phyloP scores from a whole-genome alignment of 768 basidiomycete species.

The Hygrophoropsis aurantiaca region DNA sequence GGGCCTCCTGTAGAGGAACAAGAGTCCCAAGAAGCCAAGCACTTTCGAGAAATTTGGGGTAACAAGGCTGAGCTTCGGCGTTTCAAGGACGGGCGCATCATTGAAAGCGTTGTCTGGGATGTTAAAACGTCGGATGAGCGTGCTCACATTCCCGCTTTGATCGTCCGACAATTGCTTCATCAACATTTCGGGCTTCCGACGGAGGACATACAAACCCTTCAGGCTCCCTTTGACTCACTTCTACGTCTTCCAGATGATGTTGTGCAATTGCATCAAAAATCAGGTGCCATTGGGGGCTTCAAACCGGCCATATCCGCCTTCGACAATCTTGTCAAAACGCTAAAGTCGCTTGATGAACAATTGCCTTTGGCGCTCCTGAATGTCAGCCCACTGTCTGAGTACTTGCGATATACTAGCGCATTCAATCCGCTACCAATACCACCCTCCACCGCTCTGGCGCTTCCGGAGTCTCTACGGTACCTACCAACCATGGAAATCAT shows the following conservation, averaged over 20 bases:
- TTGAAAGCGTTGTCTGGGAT: constrained; percentile 97
- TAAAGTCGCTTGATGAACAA: constrained; percentile 71
- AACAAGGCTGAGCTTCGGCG: constrained; percentile 87
- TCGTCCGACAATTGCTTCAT: constrained; percentile 72
- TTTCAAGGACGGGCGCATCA: constrained; percentile 93
- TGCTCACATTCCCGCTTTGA: constrained; percentile 68
- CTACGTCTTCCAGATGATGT: constrained; percentile 60
- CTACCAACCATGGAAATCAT: constrained; percentile 70
- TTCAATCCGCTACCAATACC: constrained; percentile 81
- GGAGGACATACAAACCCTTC: constrained; percentile 56
- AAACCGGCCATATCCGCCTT: constrained; percentile 78
- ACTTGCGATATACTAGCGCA: constrained; percentile 79
- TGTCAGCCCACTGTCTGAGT: constrained; percentile 70
- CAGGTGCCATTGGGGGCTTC: constrained; percentile 52
- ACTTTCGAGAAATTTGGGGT: constrained; percentile 89
- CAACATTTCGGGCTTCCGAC: constrained; percentile 71
- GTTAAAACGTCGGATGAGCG: constrained; percentile 79
- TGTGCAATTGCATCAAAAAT: constrained; percentile 34
- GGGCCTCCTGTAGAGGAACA: constrained; percentile 77
- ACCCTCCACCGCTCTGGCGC: constrained; percentile 42
- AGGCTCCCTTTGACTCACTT: constrained; percentile 54
- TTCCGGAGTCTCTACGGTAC: constrained; percentile 64
- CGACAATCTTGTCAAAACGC: constrained; percentile 68
- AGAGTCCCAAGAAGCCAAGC: constrained; percentile 46
- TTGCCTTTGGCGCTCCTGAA: constrained; percentile 79